Conservation (phyloP, 192 early-diverging fungal genomes). For the Chytriomyces sp. region DNA sequence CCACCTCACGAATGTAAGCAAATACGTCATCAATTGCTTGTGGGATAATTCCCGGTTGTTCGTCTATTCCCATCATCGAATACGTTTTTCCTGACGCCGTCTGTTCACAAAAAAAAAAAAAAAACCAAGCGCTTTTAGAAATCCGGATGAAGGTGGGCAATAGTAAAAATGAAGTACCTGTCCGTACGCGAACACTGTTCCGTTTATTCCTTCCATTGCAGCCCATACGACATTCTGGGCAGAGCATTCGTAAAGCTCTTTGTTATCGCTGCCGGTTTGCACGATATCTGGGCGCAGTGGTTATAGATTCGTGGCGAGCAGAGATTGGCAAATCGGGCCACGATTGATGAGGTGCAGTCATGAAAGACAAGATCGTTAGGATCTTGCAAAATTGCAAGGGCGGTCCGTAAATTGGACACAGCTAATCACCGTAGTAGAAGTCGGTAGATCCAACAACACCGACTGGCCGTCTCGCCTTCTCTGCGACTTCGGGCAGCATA, state of each 20-base stretch:
- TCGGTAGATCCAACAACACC: constrained; percentile 21
- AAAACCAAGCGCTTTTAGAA: not conserved
- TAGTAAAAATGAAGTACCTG: not conserved
- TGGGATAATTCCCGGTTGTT: constrained; percentile 78
- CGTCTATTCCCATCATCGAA: constrained; percentile 68
- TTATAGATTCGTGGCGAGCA: not conserved
- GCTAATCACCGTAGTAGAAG: constrained; percentile 27
- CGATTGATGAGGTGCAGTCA: no score
- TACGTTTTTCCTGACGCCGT: constrained; percentile 57
- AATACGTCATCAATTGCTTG: constrained; percentile 80
- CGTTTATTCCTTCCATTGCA: constrained; percentile 90
- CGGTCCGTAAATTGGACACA: no score
- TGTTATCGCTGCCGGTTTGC: constrained; percentile 60
- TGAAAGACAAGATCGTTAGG: no score
- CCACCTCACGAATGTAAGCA: constrained; percentile 63
- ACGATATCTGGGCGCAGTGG: constrained; percentile 48
- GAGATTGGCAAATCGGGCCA: not conserved
- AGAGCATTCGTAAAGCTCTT: constrained; percentile 53
- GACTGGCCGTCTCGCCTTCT: constrained; percentile 15
- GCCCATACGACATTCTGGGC: constrained; percentile 63
- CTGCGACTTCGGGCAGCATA: constrained; percentile 14
- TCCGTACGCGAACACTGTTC: constrained; percentile 95
- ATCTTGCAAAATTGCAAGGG: no score
- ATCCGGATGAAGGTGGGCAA: not conserved
- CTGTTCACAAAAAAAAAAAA: constrained; percentile 10